Evolutionary conservation across 805 yeast genomes (phyloP).

Genomic region (Isabelozyma pseudorhagii): DNA sequence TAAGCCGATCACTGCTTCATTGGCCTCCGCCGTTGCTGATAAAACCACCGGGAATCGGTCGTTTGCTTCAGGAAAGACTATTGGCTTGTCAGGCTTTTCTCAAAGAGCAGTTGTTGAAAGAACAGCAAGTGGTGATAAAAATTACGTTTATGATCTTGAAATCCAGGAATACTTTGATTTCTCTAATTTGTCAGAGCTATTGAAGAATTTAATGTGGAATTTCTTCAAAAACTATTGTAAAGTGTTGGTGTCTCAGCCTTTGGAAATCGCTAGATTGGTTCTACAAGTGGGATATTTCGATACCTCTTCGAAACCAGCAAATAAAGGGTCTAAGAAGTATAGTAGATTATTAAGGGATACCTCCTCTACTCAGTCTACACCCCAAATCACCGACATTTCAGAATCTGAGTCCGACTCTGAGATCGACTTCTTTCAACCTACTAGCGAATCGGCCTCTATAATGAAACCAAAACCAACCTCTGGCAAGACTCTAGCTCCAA

Average conservation of each 20-base stretch:
- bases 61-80: constrained; percentile 6
- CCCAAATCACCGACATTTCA: constrained; percentile 7
- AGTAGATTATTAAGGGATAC: background rate
- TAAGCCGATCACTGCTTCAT: constrained; percentile 28
- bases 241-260: constrained; percentile 77
- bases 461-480: background rate
- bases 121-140: constrained; percentile 22
- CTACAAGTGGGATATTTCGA: constrained; percentile 68
- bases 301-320: constrained; percentile 1
- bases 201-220: constrained; percentile 55
- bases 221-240: constrained; percentile 67
- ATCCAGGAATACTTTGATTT: constrained; percentile 63
- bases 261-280: constrained; percentile 75
- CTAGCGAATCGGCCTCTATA: constrained; percentile 1
- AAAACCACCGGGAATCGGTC: constrained; percentile 4
- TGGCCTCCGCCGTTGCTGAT: constrained; percentile 15
- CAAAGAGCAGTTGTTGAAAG: background rate
- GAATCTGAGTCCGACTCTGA: constrained; percentile 19
- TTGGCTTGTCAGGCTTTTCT: constrained; percentile 4
- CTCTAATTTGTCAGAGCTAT: constrained; percentile 53
- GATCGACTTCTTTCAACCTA: constrained; percentile 34
- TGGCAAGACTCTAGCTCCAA: constrained; percentile 1
- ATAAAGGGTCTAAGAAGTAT: constrained; percentile 11
- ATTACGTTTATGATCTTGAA: constrained; percentile 56
- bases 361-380: background rate